phyloP scores from a whole-genome alignment of 768 basidiomycete species.

The Nidularia sp. region DNA sequence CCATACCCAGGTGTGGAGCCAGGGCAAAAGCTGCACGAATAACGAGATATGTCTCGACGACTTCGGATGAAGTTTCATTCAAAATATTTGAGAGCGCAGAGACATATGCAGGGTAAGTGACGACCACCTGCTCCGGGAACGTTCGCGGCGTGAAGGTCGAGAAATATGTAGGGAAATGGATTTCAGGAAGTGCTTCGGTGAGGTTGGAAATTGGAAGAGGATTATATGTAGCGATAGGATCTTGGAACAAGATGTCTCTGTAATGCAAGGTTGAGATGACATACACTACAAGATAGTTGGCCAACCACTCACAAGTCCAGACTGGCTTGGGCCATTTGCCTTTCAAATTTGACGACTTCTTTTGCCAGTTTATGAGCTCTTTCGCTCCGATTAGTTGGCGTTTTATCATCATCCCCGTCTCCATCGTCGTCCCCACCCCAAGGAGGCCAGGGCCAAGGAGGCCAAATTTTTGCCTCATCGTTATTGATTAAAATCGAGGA shows the following conservation, averaged over 20 bases:
- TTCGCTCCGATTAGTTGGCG: conserved; percentile 46
- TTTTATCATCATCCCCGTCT: conserved; percentile 36
- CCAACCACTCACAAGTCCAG: conserved; percentile 62
- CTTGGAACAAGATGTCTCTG: conserved; percentile 67
- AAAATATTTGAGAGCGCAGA: conserved; percentile 66
- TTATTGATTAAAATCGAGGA: conserved; percentile 21
- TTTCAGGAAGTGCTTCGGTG: conserved; percentile 62
- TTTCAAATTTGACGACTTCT: conserved; percentile 75
- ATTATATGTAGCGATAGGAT: conserved; percentile 89
- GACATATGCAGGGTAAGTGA: conserved; percentile 80
- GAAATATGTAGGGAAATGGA: conserved; percentile 84
- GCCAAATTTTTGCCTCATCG: conserved; percentile 53
- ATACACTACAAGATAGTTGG: neutral
- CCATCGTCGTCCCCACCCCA: conserved; percentile 68
- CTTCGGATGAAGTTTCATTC: conserved; percentile 57
- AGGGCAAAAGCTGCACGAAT: conserved; percentile 67
- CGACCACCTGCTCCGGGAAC: conserved; percentile 72
- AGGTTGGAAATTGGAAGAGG: conserved; percentile 70
- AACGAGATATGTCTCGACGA: conserved; percentile 85
- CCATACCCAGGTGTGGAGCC: conserved; percentile 67
- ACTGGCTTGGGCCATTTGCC: conserved; percentile 69
- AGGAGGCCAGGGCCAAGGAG: conserved; percentile 84
- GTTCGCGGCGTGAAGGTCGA: conserved; percentile 76
- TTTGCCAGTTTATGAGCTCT: conserved; percentile 63
- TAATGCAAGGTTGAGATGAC: neutral